Conservation (phyloP, 495 filamentous ascomycete species). For the Collariella sp. region DNA sequence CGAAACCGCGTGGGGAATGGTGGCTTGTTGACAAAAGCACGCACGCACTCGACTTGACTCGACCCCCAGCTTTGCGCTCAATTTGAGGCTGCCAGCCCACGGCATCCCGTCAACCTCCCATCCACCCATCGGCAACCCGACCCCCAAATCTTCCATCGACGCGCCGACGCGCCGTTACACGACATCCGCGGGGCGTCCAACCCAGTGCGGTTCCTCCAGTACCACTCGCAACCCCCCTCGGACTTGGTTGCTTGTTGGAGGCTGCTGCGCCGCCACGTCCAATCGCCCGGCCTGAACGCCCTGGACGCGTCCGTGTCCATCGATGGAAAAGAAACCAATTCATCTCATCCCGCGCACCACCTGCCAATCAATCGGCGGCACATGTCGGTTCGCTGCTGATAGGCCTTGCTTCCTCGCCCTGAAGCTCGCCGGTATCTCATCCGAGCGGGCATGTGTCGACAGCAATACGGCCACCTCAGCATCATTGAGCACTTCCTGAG, state of each 20-base stretch:
- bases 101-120: neutral
- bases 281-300: slow-evolving; percentile 1
- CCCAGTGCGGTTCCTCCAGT: slow-evolving; percentile 1
- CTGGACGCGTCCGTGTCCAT: slow-evolving; percentile 1
- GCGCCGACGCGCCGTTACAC: slow-evolving; percentile 16
- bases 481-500: neutral
- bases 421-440: neutral
- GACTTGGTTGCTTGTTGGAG: slow-evolving; percentile 8
- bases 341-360: slow-evolving; percentile 4
- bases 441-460: slow-evolving; percentile 4
- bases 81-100: slow-evolving; percentile 2
- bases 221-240: slow-evolving; percentile 8
- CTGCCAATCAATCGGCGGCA: slow-evolving; percentile 19
- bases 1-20: neutral
- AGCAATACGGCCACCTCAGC: neutral
- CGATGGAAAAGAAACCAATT: neutral
- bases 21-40: no score
- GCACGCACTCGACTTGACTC: no score
- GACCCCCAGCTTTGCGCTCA: neutral
- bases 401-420: slow-evolving; percentile 7
- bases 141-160: neutral
- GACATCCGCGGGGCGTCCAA: neutral
- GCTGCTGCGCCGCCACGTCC: neutral
- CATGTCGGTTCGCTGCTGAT: slow-evolving; percentile 12
- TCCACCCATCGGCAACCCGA: neutral